Base-by-base conservation (phyloP, 1,284 basidiomycete genomes). In the Rhodofomes roseus region DNA sequence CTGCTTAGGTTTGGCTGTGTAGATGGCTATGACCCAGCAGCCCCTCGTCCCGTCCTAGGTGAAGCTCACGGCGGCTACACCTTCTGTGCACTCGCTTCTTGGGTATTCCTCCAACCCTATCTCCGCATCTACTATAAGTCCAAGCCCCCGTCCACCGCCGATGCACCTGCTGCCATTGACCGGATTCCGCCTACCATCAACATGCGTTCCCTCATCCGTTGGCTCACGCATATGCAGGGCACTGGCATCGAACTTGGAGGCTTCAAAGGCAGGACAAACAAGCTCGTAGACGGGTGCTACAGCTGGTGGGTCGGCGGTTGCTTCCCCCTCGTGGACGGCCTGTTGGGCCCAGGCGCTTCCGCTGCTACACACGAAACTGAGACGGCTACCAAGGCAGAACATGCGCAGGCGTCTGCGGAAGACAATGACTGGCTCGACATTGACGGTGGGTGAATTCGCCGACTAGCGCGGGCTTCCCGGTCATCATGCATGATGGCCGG, bases 21-120 rank as follows among this genome's bases (percentile, higher is more conserved):
- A 59, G 58, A 55, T 36, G 54, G 39, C 18, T 62, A 44, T 43
- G 65, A 67, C 29, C 73, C 80, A 31, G 65, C 73, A 1, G 72
- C 71, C 9, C 79, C 85, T 1, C 82, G 85, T 14, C 89, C 83
- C 22, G 77, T 89, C 6, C 81, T 95, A 43, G 92, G 96, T 54
- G 97, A 99, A 75, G 96, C 97, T 0, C 97, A 99, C 66, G 97
- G 97, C 7, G 97, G 97, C 0, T 99, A 99, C 75, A 93, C 96
- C 0, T 97, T 92, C 71, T 99, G 97, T 70, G 87, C 93, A 1
- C 78, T 96, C 22, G 92, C 93, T 0, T 86, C 90, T 20, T 92
- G 94, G 85, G 82, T 93, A 37, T 79, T 97, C 55, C 77, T 98
- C 0, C 81, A 81, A 41, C 83, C 89, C 0, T 85, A 78, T 56